phyloP scores from a whole-genome alignment of 2,329 filamentous ascomycete species.

The Huntiella moniliformis region DNA sequence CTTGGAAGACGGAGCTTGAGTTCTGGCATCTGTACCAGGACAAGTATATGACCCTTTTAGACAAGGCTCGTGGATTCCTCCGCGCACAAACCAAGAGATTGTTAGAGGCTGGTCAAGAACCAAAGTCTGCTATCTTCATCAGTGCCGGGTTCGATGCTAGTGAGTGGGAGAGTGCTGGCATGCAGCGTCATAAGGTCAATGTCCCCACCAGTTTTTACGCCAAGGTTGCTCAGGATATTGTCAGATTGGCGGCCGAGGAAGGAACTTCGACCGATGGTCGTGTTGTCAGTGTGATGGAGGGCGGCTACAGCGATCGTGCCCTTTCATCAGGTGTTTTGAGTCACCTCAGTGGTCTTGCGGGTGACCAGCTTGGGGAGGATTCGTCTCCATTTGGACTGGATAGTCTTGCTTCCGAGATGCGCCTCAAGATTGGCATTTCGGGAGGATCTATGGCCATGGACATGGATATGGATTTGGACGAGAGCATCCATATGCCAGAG shows the following conservation, averaged over 20 bases:
- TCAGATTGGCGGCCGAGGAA: constrained; percentile 63
- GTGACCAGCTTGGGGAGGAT: constrained; percentile 24
- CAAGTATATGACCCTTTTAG: constrained; percentile 56
- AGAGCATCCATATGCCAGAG: not conserved
- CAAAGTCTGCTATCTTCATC: constrained; percentile 78
- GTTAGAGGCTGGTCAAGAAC: constrained; percentile 35
- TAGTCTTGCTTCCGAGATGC: constrained; percentile 40
- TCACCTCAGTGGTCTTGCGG: constrained; percentile 67
- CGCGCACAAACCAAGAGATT: constrained; percentile 50
- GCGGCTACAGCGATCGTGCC: constrained; percentile 87
- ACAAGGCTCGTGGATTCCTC: constrained; percentile 68
- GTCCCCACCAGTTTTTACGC: constrained; percentile 96
- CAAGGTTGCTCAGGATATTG: constrained; percentile 68
- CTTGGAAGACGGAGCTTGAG: constrained; percentile 64
- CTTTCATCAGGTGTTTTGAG: constrained; percentile 75
- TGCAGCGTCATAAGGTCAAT: constrained; percentile 92
- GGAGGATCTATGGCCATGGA: not conserved
- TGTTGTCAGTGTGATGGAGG: constrained; percentile 84
- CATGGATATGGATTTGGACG: not conserved
- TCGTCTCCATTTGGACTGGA: not conserved
- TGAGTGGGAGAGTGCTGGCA: constrained; percentile 77
- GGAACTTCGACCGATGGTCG: constrained; percentile 62
- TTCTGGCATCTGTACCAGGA: constrained; percentile 81
- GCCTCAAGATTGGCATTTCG: constrained; percentile 25
- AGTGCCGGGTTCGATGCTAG: constrained; percentile 95